Percentiles rank a stretch among this genome's conserved stretches.
Conservation (phyloP, 2,329 filamentous ascomycete genomes). For the Fusarium equiseti region DNA sequence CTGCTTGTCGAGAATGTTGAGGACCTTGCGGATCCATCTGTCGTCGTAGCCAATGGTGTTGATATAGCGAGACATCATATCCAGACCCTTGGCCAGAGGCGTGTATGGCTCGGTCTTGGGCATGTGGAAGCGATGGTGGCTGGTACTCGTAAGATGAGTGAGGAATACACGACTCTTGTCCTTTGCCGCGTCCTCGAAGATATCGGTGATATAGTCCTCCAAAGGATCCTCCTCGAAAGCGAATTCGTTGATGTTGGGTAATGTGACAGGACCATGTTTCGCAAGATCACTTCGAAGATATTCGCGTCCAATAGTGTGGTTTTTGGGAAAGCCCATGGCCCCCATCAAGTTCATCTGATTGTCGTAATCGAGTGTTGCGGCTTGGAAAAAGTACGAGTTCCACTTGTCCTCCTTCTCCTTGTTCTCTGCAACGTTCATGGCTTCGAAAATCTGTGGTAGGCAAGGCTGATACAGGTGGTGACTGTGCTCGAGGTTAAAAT, state of each 20-base stretch:
- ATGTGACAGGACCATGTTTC: slow-evolving; percentile 48
- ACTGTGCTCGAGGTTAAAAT: slow-evolving; percentile 57
- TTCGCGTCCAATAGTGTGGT: slow-evolving; percentile 47
- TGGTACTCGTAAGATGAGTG: slow-evolving; percentile 53
- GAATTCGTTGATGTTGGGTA: slow-evolving; percentile 53
- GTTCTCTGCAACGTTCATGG: slow-evolving; percentile 47
- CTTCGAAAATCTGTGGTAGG: slow-evolving; percentile 55
- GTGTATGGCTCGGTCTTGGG: slow-evolving; percentile 48
- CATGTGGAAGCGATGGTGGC: slow-evolving; percentile 51
- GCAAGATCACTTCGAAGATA: slow-evolving; percentile 48
- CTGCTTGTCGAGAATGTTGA: slow-evolving; percentile 49
- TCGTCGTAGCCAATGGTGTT: slow-evolving; percentile 52
- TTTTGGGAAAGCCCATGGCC: slow-evolving; percentile 48
- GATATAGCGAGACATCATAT: slow-evolving; percentile 51
- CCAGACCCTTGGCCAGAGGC: slow-evolving; percentile 44
- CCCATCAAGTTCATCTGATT: slow-evolving; percentile 51
- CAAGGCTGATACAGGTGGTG: slow-evolving; percentile 60
- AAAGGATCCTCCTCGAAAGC: slow-evolving; percentile 50
- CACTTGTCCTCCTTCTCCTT: slow-evolving; percentile 44
- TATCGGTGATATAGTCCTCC: slow-evolving; percentile 51
- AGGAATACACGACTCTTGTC: slow-evolving; percentile 52
- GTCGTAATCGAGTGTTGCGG: slow-evolving; percentile 52
- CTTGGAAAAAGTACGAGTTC: slow-evolving; percentile 52
- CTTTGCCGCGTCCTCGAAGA: slow-evolving; percentile 48
- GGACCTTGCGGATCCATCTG: slow-evolving; percentile 49